phyloP scores from a whole-genome alignment of 1,139 yeast species.

The Debaryomycetaceae sp. region DNA sequence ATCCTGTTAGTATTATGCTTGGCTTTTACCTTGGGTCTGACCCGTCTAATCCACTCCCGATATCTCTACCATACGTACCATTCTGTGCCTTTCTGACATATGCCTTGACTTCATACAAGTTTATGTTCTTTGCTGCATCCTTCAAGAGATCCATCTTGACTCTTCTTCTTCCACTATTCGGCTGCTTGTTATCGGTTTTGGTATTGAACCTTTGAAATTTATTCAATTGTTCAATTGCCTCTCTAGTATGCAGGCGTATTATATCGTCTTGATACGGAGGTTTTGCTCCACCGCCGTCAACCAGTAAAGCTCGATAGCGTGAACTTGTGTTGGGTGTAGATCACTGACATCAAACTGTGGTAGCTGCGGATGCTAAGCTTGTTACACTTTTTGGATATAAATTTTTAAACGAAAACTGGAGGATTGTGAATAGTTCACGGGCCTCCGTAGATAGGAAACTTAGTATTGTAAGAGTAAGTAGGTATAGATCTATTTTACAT shows the following conservation, averaged over 20 bases:
- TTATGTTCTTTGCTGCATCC: slow-evolving; percentile 75
- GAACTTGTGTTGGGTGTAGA: too few species aligned
- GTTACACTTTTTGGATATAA: too few species aligned
- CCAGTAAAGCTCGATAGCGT: neutral
- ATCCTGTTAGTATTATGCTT: slow-evolving; percentile 8
- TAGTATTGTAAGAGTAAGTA: neutral
- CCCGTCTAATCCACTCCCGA: too few species aligned
- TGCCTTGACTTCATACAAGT: slow-evolving; percentile 92
- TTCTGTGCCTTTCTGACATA: slow-evolving; percentile 97
- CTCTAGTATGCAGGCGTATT: neutral
- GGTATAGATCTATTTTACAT: slow-evolving; percentile 1
- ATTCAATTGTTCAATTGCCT: neutral
- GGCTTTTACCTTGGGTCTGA: too few species aligned
- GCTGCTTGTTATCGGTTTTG: neutral
- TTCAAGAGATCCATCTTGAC: slow-evolving; percentile 58
- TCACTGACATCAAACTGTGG: too few species aligned
- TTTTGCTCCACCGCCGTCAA: neutral
- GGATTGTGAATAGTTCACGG: neutral
- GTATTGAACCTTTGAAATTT: neutral
- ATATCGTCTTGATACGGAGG: neutral
- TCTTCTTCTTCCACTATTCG: neutral
- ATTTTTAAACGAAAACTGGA: too few species aligned
- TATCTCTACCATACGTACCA: slow-evolving; percentile 38
- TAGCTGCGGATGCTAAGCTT: too few species aligned
- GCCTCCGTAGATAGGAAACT: neutral